phyloP scores from a whole-genome alignment of 768 basidiomycete species.

The Udeniomyces megalosporus region DNA sequence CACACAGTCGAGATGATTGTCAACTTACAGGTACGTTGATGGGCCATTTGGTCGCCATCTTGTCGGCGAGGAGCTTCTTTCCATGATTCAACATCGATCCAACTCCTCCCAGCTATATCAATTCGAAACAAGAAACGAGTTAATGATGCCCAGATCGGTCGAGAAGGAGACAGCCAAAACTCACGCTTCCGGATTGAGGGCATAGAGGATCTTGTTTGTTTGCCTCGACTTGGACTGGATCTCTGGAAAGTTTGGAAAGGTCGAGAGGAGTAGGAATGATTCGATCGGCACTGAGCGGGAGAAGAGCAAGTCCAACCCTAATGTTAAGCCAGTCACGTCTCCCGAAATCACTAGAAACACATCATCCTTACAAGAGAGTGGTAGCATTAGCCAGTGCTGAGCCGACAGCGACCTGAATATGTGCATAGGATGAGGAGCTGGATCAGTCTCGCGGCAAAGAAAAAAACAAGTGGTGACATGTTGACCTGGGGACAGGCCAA shows the following conservation, averaged over 20 bases:
- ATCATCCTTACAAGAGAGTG: not conserved
- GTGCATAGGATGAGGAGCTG: not conserved
- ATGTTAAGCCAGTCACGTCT: not conserved
- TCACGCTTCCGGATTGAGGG: not conserved
- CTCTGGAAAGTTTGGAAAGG: not conserved
- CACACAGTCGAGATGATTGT: no score
- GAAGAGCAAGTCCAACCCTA: not conserved
- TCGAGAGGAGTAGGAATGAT: not conserved
- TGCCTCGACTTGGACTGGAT: not conserved
- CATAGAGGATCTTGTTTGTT: constrained; percentile 1
- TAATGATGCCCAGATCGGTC: not conserved
- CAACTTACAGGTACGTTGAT: no score
- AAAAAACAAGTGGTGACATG: no score
- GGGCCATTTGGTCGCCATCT: no score
- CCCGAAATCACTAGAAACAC: not conserved
- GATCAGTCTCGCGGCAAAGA: not conserved
- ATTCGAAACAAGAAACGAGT: no score
- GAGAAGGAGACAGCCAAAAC: not conserved
- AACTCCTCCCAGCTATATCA: no score
- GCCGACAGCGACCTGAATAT: not conserved
- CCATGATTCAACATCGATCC: no score
- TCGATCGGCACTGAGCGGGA: not conserved
- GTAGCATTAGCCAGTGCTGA: not conserved
- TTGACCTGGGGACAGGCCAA: no score
- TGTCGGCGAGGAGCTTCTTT: no score